Percentiles rank a stretch among this genome's conserved stretches.
Evolutionary conservation across 208 protist genomes (phyloP).

Genomic region (Leishmania guyanensis): DNA sequence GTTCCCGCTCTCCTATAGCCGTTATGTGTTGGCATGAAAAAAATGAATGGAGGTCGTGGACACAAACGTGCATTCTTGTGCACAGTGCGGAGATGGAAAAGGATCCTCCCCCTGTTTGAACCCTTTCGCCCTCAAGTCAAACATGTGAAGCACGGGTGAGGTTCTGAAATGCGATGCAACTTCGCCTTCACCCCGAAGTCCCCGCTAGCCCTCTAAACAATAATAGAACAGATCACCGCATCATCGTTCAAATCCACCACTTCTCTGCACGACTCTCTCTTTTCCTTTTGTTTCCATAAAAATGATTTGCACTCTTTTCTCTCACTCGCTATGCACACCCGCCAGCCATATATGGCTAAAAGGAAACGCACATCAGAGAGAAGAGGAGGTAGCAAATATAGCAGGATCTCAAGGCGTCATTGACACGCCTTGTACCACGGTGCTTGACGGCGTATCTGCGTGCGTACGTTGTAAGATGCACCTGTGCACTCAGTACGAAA

Average conservation of each 20-base stretch:
- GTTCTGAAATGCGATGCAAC: background rate
- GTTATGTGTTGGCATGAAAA: background rate
- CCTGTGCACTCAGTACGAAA: background rate
- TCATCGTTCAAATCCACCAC: background rate
- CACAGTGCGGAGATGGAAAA: background rate
- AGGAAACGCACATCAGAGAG: background rate
- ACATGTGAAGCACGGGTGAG: background rate
- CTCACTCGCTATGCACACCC: slow-evolving; percentile 1
- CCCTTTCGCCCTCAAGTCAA: background rate
- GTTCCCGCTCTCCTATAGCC: background rate
- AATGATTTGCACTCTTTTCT: background rate
- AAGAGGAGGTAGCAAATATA: background rate
- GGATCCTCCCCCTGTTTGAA: background rate
- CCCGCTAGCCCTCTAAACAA: background rate
- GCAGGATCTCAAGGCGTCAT: background rate
- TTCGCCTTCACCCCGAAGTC: background rate
- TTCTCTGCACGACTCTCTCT: background rate
- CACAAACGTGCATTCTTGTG: background rate
- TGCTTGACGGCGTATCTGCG: slow-evolving; percentile 5
- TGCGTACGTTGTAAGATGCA: background rate
- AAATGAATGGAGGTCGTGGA: background rate
- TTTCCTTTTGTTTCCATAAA: background rate
- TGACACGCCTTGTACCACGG: background rate
- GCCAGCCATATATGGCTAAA: background rate
- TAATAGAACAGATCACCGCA: background rate